A percentile compares a stretch with the other conserved stretches of the same genome.
Conservation (phyloP, 352 stramenopile species). For the Phytophthora vignae region DNA sequence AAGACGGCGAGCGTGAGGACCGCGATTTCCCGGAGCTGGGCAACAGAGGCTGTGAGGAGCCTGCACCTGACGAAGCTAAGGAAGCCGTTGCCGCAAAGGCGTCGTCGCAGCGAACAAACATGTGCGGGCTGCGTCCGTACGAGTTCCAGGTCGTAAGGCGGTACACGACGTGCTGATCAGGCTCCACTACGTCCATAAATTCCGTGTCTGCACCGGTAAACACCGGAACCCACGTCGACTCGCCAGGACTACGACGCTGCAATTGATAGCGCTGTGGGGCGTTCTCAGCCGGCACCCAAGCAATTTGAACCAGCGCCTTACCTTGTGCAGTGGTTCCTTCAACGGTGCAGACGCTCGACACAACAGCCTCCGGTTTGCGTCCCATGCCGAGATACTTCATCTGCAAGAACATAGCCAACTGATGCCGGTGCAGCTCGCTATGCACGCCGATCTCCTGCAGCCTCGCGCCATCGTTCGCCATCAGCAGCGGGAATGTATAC, state of each 20-base stretch:
- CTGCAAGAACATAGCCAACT: constrained; percentile 86
- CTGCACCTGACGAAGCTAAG: constrained; percentile 17
- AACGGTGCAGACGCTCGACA: constrained; percentile 48
- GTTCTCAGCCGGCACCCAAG: constrained; percentile 60
- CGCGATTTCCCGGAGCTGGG: constrained; percentile 32
- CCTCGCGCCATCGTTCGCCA: constrained; percentile 80
- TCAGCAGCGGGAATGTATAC: constrained; percentile 88
- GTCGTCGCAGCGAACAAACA: constrained; percentile 65
- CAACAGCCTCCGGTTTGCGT: constrained; percentile 57
- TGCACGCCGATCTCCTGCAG: constrained; percentile 79
- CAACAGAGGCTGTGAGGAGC: constrained; percentile 13
- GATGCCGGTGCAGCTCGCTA: constrained; percentile 76
- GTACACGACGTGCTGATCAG: constrained; percentile 70
- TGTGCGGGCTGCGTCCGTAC: constrained; percentile 73
- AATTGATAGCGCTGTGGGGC: constrained; percentile 73
- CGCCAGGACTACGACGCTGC: constrained; percentile 69
- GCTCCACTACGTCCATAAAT: constrained; percentile 71
- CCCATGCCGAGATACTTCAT: constrained; percentile 86
- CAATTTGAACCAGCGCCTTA: constrained; percentile 61
- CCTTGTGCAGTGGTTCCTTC: constrained; percentile 33
- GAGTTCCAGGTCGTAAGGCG: constrained; percentile 86
- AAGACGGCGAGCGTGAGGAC: constrained; percentile 35
- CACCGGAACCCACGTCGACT: constrained; percentile 63
- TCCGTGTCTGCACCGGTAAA: constrained; percentile 74
- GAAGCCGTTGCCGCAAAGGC: constrained; percentile 9